A percentile compares a stretch with the other conserved stretches of the same genome.
Evolutionary conservation across 2,329 filamentous ascomycete species (phyloP).

Genomic region (Xylariaceae sp.): DNA sequence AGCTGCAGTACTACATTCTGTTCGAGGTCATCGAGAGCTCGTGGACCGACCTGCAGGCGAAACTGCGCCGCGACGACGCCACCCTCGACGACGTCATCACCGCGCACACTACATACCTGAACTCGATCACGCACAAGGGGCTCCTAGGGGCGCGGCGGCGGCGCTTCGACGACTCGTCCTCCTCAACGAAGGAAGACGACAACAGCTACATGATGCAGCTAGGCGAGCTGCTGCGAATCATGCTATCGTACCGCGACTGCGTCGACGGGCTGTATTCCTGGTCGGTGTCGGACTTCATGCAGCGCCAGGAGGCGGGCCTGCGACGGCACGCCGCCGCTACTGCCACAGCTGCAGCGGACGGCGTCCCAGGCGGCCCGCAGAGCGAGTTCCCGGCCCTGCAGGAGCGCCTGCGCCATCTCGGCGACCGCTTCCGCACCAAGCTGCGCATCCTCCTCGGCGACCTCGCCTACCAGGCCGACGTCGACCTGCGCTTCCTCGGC

Average conservation of each 20-base stretch:
- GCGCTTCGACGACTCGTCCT: slow-evolving; percentile 46
- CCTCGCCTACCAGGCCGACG: slow-evolving; percentile 87
- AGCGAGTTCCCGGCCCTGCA: slow-evolving; percentile 74
- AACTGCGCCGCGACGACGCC: slow-evolving; percentile 80
- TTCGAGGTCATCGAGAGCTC: slow-evolving; percentile 98
- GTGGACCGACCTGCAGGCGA: slow-evolving; percentile 86
- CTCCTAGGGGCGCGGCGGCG: slow-evolving; percentile 73
- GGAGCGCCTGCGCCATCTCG: slow-evolving; percentile 71
- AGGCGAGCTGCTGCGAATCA: slow-evolving; percentile 87
- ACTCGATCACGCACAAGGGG: slow-evolving; percentile 93
- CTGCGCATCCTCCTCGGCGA: slow-evolving; percentile 86
- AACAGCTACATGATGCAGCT: slow-evolving; percentile 87
- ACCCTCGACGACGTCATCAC: slow-evolving; percentile 94
- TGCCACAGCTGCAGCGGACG: slow-evolving; percentile 33
- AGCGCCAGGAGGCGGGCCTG: slow-evolving; percentile 81
- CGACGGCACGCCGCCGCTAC: slow-evolving; percentile 65
- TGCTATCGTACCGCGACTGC: slow-evolving; percentile 91
- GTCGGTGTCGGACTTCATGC: slow-evolving; percentile 91
- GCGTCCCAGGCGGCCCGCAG: slow-evolving; percentile 59
- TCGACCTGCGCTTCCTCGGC: slow-evolving; percentile 92
- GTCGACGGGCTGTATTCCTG: slow-evolving; percentile 95
- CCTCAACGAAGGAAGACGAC: slow-evolving; percentile 68
- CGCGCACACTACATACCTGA: slow-evolving; percentile 88
- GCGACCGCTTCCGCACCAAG: slow-evolving; percentile 73
- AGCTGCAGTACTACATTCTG: slow-evolving; percentile 97